phyloP scores from a whole-genome alignment of 345 rosid species.

The Citrus unshiu region DNA sequence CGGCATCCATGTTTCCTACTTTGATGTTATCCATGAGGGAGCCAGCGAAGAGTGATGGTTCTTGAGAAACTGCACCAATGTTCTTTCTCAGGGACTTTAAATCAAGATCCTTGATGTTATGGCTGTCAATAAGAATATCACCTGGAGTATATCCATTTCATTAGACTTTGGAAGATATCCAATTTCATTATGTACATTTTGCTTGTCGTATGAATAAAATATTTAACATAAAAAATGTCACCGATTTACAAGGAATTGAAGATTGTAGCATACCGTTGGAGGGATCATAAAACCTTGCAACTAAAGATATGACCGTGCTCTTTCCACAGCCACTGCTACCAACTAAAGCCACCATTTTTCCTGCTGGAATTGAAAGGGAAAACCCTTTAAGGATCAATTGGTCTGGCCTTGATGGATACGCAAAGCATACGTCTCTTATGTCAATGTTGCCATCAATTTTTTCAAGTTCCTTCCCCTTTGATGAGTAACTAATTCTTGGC shows the following conservation, averaged over 20 bases:
- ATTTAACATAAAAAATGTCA: too few relatives aligned
- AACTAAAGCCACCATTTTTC: constrained; percentile 52
- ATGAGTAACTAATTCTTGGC: constrained; percentile 28
- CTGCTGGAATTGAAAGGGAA: constrained; percentile 55
- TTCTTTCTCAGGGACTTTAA: constrained; percentile 45
- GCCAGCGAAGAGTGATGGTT: constrained; percentile 62
- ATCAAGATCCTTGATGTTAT: constrained; percentile 53
- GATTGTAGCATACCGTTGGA: constrained; percentile 26
- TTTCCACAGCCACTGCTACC: constrained; percentile 72
- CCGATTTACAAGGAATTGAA: too few relatives aligned
- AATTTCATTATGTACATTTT: not conserved
- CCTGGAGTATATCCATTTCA: constrained; percentile 29
- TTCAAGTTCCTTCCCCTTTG: constrained; percentile 22
- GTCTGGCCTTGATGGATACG: constrained; percentile 57
- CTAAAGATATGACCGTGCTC: constrained; percentile 53
- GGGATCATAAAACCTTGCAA: constrained; percentile 65
- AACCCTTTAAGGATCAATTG: constrained; percentile 46
- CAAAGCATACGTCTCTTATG: constrained; percentile 36
- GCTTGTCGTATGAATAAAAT: too few relatives aligned
- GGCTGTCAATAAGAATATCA: constrained; percentile 39
- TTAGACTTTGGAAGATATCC: not conserved
- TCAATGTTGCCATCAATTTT: constrained; percentile 44
- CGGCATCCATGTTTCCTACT: constrained; percentile 57
- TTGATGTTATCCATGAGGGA: constrained; percentile 51
- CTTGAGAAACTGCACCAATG: constrained; percentile 57